Percentiles rank a stretch among this genome's conserved stretches.
These are phyloP conservation scores for Arachnopeziza araneosa DNA, from an alignment of 2,329 filamentous ascomycete species.

Conservation along the genomic window DNA sequence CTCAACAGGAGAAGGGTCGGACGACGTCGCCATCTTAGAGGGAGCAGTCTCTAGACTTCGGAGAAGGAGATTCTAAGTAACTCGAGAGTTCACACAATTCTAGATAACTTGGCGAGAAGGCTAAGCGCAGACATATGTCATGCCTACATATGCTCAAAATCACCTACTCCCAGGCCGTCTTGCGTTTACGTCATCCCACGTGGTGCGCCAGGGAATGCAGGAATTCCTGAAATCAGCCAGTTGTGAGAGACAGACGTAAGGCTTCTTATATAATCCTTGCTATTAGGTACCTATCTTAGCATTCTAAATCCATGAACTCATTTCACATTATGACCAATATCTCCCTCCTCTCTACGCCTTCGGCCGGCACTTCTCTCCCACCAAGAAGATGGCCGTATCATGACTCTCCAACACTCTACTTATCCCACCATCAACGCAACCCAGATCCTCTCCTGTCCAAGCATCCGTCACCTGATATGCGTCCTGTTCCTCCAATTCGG, in stretches of 20 bases:
- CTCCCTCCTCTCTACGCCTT: not conserved
- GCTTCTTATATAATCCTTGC: too few relatives aligned
- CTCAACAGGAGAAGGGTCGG: not conserved
- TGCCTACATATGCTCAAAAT: too few relatives aligned
- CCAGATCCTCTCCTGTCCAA: constrained; percentile 40
- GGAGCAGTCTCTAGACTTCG: too few relatives aligned
- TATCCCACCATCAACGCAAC: constrained; percentile 30
- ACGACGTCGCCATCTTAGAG: not conserved
- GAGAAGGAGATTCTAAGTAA: not conserved
- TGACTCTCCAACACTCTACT: constrained; percentile 30
- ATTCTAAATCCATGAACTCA: too few relatives aligned
- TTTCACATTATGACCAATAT: too few relatives aligned
- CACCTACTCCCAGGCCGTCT: too few relatives aligned
- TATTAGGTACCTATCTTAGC: too few relatives aligned
- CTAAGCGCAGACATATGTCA: not conserved
- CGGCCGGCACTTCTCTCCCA: constrained; percentile 18
- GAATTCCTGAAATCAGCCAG: too few relatives aligned
- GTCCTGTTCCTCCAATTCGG: constrained; percentile 30
- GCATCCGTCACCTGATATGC: constrained; percentile 35
- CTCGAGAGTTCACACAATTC: too few relatives aligned
- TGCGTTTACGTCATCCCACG: too few relatives aligned
- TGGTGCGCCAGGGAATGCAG: too few relatives aligned
- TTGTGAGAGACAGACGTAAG: too few relatives aligned
- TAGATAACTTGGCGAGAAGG: not conserved
- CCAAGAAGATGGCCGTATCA: constrained; percentile 30